Base-by-base conservation (phyloP, 2,329 filamentous ascomycete genomes). In the Fusarium chuoi region DNA sequence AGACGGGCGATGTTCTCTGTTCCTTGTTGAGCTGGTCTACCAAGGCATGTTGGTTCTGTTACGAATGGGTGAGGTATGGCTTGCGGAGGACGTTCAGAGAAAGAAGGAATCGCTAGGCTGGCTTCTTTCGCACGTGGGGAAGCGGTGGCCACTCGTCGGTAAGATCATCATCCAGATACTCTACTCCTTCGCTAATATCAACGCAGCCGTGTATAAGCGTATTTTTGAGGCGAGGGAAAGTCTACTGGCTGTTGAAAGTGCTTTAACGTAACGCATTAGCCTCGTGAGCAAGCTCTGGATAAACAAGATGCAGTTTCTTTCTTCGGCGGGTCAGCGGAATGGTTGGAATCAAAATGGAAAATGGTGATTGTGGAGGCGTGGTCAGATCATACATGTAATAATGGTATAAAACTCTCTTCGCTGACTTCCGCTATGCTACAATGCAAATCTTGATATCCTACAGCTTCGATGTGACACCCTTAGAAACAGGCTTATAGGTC, bases 151-250 rank as follows among this genome's bases (percentile, higher is more conserved):
- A 38, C 44, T 60, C 11, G 6, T 46, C 11, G 41, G 55, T 58
- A 58, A n/a, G 55, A 28, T 9, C 10, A 38, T 6, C 3, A 1
- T 17, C 3, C 3, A 38, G 3, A 26, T 52, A 8, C 9, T 17
- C 9, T 7, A 7, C n/a, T n/a, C 8, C 2, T 11, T 15, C 0
- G 15, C 49, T 26, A 26, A 52, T 22, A 0, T 1, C 9, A 4
- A 4, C 18, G 4, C 7, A 54, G 51, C 18, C 4, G 24, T 54
- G 2, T 38, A 54, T 18, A 28, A 28, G 7, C 33, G 33, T 7
- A 39, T 39, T 4, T 6, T 54, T 2, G 51, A 54, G 5, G 35
- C 51, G 12, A 54, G 35, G 24, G 35, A 54, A 14, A 54, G 35
- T n/a, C 5, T 54, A 10, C 20, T 54, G 3, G 35, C 18, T 22